phyloP scores from a whole-genome alignment of 169 alveolate genomes.

The Cryptosporidium tyzzeri region DNA sequence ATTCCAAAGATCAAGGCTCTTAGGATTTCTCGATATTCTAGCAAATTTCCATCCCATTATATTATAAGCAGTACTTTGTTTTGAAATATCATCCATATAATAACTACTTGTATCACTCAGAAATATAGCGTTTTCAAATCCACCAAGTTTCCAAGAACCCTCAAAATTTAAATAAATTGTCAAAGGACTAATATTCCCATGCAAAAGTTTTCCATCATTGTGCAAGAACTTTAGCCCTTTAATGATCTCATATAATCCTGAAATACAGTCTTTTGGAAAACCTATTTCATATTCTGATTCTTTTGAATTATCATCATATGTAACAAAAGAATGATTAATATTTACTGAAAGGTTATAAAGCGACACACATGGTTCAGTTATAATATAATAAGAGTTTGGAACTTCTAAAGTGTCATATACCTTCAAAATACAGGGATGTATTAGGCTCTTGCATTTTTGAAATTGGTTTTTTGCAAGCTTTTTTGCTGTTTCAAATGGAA shows the following conservation, averaged over 20 bases:
- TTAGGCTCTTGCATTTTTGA: slow-evolving; percentile 59
- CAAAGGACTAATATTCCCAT: slow-evolving; percentile 69
- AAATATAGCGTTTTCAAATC: slow-evolving; percentile 34
- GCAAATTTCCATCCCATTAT: slow-evolving; percentile 69
- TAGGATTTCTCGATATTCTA: slow-evolving; percentile 54
- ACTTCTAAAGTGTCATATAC: slow-evolving; percentile 70
- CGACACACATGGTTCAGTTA: slow-evolving; percentile 68
- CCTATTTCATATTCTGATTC: slow-evolving; percentile 26
- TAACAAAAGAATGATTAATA: slow-evolving; percentile 3
- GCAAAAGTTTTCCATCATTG: slow-evolving; percentile 60
- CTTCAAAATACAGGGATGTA: slow-evolving; percentile 58
- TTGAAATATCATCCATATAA: slow-evolving; percentile 58
- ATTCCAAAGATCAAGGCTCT: slow-evolving; percentile 51
- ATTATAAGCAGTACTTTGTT: slow-evolving; percentile 53
- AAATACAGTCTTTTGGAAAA: slow-evolving; percentile 66
- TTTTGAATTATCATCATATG: slow-evolving; percentile 1
- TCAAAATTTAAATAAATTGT: slow-evolving; percentile 46
- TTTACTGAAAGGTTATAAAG: slow-evolving; percentile 18
- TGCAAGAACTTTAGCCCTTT: slow-evolving; percentile 55
- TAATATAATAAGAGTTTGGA: slow-evolving; percentile 44
- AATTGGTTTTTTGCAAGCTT: slow-evolving; percentile 70
- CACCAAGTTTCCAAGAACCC: slow-evolving; percentile 72
- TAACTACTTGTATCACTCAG: slow-evolving; percentile 34
- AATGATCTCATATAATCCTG: slow-evolving; percentile 49
- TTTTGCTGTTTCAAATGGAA: slow-evolving; percentile 16